Evolutionary conservation across 1,139 yeast genomes (phyloP), one percentile per base, ranked within the genome.

Genomic region (Protomyces pachydermus): DNA sequence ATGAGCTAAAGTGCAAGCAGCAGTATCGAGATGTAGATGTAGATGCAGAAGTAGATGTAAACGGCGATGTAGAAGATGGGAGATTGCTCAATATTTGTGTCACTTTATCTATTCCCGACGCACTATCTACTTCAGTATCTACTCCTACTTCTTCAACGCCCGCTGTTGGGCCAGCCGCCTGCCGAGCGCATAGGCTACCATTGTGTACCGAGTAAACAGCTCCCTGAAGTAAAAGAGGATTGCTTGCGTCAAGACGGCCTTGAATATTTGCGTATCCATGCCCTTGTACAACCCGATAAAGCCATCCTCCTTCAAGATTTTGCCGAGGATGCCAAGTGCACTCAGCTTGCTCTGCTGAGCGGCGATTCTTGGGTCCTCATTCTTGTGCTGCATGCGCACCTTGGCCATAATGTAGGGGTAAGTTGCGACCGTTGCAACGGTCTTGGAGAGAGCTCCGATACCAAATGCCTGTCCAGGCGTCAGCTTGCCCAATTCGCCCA

Each of bases 401-500:
- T 89, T 88, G 18, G 95, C 85, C 3, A 88, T 88, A 72, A 89
- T 89, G 74, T 90, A 79, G 1, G 96, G 96, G 75, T 88, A 96
- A 0, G 96, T 89, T 3, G 84, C 81, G 14, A 88, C 57, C 0
- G 96, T 89, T 4, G 96, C 95, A 75, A 88, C 76, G 66, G 89
- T 82, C 77, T 89, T 90, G 66, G 95, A 87, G 61, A 87, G 69
- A 18, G 91, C 90, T 8, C 96, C 96, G 37, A 89, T 78, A 39
- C 84, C 69, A 75, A 88, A 88, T 71, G 87, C 84, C 74, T 88
- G 88, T 66, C 81, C 77, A 4, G 95, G 88, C 12, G 82, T 79
- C 70, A 89, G 78, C 70, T 75, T 75, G 64, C 77, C 72, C 72
- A 81, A 79, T 37, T 74, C 72, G 20, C 79, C 80, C 72, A 79